Evolutionary conservation across 331 rosid genomes (phyloP).

Genomic region (Pyracantha coccinea): DNA sequence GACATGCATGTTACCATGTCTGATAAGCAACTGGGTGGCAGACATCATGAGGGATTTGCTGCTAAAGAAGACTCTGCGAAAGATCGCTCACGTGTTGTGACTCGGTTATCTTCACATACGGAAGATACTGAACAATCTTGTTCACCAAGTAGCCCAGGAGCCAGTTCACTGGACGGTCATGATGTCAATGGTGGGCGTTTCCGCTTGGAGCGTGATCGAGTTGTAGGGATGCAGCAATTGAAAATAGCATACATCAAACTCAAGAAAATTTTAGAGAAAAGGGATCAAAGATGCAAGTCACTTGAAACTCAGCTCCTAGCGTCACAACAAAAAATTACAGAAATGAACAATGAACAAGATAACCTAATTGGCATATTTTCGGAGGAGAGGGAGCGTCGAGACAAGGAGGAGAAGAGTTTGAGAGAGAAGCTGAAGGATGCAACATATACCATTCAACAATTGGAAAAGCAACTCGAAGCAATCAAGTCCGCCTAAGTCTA

Average conservation of each 20-base stretch:
- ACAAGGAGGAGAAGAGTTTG: not conserved
- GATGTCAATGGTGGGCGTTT: not conserved
- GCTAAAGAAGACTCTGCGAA: not conserved
- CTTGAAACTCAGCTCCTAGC: not conserved
- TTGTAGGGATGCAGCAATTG: not conserved
- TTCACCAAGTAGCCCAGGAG: not conserved
- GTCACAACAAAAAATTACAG: not conserved
- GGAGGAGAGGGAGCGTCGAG: not conserved
- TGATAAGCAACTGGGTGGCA: not conserved
- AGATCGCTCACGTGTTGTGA: not conserved
- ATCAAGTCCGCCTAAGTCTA: not conserved
- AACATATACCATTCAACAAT: not conserved
- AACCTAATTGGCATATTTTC: not conserved
- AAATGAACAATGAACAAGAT: not conserved
- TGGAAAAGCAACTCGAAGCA: not conserved
- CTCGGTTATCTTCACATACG: not conserved
- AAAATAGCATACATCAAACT: not conserved
- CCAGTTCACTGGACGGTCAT: not conserved
- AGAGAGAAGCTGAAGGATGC: not conserved
- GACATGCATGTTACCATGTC: not conserved
- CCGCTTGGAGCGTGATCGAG: not conserved
- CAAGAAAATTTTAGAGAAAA: not conserved
- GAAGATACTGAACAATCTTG: not conserved
- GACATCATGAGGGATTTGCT: not conserved
- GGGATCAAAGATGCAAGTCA: not conserved